phyloP scores from a whole-genome alignment of 1,139 yeast genomes.

The Nakaseomyces uthaithaninus region DNA sequence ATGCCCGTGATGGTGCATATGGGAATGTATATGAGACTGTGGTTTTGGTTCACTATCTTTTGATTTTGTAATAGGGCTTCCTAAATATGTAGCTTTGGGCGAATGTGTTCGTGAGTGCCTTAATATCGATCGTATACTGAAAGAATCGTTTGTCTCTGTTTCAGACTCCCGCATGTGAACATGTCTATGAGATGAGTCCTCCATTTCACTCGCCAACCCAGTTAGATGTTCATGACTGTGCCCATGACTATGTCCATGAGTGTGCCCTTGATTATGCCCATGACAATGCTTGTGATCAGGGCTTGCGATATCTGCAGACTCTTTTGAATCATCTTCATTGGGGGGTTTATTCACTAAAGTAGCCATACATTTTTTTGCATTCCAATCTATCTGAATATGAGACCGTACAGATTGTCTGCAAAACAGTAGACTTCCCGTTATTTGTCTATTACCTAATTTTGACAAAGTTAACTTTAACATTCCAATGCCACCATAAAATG shows the following conservation, averaged over 20 bases:
- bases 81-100: slow-evolving; percentile 2
- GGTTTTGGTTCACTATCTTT: not conserved
- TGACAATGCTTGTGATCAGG: not conserved
- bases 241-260: slow-evolving; percentile 3
- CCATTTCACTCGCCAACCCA: not conserved
- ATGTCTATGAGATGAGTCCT: slow-evolving; percentile 30
- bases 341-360: slow-evolving; percentile 9
- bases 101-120: slow-evolving; percentile 9
- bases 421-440: no score
- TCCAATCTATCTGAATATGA: slow-evolving; percentile 8
- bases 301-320: slow-evolving; percentile 8
- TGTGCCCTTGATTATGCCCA: not conserved
- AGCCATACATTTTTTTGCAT: no score
- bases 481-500: no score
- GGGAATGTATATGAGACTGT: slow-evolving; percentile 8
- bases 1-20: slow-evolving; percentile 29
- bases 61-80: not conserved
- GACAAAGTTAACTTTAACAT: no score
- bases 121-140: slow-evolving; percentile 16
- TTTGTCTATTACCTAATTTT: no score
- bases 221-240: not conserved
- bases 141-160: slow-evolving; percentile 33
- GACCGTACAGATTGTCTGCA: no score
- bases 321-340: slow-evolving; percentile 11
- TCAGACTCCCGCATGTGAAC: slow-evolving; percentile 35